Evolutionary conservation across 2,329 filamentous ascomycete species (phyloP).

Genomic region (Colletotrichum sp.): DNA sequence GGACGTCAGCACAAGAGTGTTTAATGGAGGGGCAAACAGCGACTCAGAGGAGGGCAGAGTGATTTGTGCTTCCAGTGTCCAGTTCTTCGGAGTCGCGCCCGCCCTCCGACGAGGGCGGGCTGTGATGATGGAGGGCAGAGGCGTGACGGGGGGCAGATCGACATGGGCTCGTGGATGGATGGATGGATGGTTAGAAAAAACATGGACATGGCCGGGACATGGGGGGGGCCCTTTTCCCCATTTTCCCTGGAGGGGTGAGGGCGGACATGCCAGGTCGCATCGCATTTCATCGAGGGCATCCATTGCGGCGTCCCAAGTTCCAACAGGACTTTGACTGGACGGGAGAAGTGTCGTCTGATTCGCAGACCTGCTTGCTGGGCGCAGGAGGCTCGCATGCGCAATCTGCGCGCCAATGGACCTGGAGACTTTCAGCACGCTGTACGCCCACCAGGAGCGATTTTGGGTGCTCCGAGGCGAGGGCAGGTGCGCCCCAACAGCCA

Average conservation of each 20-base stretch:
- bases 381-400: slow-evolving; percentile 7
- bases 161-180: background rate
- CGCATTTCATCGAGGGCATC: background rate
- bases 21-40: background rate
- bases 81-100: background rate
- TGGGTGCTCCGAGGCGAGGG: background rate
- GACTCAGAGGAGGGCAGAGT: background rate
- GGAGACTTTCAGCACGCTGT: background rate
- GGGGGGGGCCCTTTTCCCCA: background rate
- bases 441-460: background rate
- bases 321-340: background rate
- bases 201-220: background rate
- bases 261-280: slow-evolving; percentile 12
- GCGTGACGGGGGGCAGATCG: background rate
- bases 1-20: background rate
- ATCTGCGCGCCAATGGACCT: slow-evolving; percentile 1
- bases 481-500: background rate
- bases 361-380: background rate
- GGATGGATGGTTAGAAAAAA: background rate
- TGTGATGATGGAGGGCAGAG: background rate
- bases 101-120: background rate
- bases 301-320: slow-evolving; percentile 10
- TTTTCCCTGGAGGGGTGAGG: background rate
- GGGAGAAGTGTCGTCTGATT: slow-evolving; percentile 3
- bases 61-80: background rate